Evolutionary conservation across 106 monocot species (phyloP).

Genomic region (Agapanthus africanus): DNA sequence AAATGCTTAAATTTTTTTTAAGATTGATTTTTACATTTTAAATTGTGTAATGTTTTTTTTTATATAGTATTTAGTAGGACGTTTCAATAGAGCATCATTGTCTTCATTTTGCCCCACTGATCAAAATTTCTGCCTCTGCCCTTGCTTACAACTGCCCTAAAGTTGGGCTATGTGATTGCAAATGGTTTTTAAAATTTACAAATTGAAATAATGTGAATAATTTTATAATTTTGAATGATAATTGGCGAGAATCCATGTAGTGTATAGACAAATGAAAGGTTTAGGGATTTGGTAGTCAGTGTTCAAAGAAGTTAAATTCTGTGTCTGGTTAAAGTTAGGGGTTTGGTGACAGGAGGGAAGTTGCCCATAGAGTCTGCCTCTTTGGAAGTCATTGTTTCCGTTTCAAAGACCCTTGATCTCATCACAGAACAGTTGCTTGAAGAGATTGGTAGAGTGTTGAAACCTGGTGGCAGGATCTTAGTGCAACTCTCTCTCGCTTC

Average conservation of each 20-base stretch:
- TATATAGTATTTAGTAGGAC: too few species aligned
- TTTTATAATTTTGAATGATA: background rate
- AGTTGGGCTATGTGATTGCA: too few species aligned
- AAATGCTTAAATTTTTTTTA: too few species aligned
- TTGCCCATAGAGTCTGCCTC: slow-evolving; percentile 38
- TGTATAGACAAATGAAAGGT: too few species aligned
- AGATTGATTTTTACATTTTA: too few species aligned
- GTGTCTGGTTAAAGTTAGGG: background rate
- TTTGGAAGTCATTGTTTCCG: slow-evolving; percentile 36
- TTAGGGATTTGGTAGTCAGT: background rate
- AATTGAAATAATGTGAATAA: background rate
- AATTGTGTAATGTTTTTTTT: too few species aligned
- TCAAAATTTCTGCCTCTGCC: too few species aligned
- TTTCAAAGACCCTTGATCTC: slow-evolving; percentile 24
- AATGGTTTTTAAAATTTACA: too few species aligned
- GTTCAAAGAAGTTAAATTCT: background rate
- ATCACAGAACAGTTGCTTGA: slow-evolving; percentile 38
- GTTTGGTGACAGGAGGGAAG: slow-evolving; percentile 33
- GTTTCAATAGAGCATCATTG: too few species aligned
- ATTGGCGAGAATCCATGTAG: too few species aligned
- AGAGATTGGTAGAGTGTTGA: slow-evolving; percentile 60
- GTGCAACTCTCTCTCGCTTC: slow-evolving; percentile 22
- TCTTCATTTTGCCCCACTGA: too few species aligned
- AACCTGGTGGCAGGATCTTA: slow-evolving; percentile 49
- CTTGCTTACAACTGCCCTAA: too few species aligned